Conservation (phyloP, 2,329 filamentous ascomycete genomes). For the Podosphaera fusca region DNA sequence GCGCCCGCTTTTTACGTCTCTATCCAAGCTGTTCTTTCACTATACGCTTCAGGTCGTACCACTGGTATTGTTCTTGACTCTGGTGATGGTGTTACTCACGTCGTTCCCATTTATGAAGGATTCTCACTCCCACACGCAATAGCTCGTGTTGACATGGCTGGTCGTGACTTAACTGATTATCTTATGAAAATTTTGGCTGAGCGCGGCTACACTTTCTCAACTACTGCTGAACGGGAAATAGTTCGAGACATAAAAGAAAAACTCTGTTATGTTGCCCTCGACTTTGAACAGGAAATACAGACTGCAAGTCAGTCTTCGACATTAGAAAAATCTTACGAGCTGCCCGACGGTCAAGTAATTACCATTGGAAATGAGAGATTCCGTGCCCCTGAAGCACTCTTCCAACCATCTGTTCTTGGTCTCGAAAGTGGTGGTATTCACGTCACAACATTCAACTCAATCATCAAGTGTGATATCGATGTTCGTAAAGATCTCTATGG, state of each 20-base stretch:
- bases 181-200: conserved; percentile 99
- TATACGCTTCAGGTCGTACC: conserved; percentile 99
- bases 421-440: conserved; percentile 98
- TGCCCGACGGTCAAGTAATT: conserved; percentile 97
- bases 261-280: conserved; percentile 98
- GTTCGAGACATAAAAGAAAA: conserved; percentile 99
- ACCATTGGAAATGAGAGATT: conserved; percentile 99
- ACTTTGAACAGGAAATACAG: conserved; percentile 99
- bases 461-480: conserved; percentile 99
- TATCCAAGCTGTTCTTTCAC: conserved; percentile 96
- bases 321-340: conserved; percentile 99
- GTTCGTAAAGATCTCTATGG: conserved; percentile 99
- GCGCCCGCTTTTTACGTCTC: conserved; percentile 99
- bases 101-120: conserved; percentile 99
- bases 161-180: conserved; percentile 99
- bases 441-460: conserved; percentile 99
- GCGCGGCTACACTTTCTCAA: conserved; percentile 98
- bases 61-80: conserved; percentile 99
- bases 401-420: conserved; percentile 96
- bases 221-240: conserved; percentile 99
- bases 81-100: conserved; percentile 99
- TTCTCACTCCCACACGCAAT: conserved; percentile 99
- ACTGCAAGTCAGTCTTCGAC: conserved; percentile 95
- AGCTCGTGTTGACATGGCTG: conserved; percentile 99
- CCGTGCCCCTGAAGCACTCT: conserved; percentile 97